Conservation (phyloP, 2,329 filamentous ascomycete genomes). For the Fusarium redolens region DNA sequence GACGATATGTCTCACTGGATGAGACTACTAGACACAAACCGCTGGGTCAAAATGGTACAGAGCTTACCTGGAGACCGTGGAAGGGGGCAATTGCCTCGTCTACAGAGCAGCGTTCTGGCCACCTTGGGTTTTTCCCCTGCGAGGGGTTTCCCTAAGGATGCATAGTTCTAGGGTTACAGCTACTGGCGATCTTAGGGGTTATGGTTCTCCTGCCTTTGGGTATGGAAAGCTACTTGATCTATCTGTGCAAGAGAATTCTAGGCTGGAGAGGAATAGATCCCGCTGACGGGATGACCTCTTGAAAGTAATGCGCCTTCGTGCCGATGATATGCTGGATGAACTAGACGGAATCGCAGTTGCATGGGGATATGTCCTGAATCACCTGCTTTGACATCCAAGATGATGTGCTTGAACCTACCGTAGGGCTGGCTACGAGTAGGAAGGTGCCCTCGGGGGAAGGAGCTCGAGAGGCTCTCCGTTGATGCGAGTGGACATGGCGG, state of each 20-base stretch:
- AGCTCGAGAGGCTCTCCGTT: too few species aligned
- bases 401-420: too few species aligned
- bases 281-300: too few species aligned
- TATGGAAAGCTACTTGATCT: conserved; percentile 21
- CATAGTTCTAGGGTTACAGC: not conserved
- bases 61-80: not conserved
- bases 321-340: too few species aligned
- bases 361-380: too few species aligned
- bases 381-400: too few species aligned
- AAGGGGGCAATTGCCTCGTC: not conserved
- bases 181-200: not conserved
- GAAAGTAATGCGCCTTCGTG: too few species aligned
- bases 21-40: not conserved
- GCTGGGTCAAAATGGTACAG: not conserved
- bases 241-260: conserved; percentile 22
- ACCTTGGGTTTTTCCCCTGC: not conserved
- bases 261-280: conserved; percentile 1
- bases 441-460: too few species aligned
- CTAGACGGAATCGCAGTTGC: too few species aligned
- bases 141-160: not conserved
- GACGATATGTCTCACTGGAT: not conserved
- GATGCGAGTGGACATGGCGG: too few species aligned
- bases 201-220: not conserved
- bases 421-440: too few species aligned
- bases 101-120: not conserved